phyloP scores from a whole-genome alignment of 495 filamentous ascomycete genomes.

The Podospora bellae-mahoneyi region DNA sequence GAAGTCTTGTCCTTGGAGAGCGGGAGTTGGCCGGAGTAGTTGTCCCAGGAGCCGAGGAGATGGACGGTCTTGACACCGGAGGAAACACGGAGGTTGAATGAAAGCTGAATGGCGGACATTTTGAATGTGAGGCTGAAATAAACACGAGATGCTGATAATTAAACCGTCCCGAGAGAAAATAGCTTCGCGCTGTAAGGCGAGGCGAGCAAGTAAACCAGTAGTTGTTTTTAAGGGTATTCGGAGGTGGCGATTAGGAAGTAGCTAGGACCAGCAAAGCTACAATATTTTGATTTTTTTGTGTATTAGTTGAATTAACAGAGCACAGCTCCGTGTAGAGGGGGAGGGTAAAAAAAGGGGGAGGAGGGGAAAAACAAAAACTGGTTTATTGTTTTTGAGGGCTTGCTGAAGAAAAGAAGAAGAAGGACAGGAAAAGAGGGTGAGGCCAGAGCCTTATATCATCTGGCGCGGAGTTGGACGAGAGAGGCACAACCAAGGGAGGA shows the following conservation, averaged over 20 bases:
- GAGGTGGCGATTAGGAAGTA: conserved; percentile 31
- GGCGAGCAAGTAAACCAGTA: conserved; percentile 60
- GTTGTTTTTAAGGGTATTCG: conserved; percentile 37
- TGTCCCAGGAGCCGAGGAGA: conserved; percentile 96
- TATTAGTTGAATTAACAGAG: conserved; percentile 43
- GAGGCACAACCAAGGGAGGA: conserved; percentile 3
- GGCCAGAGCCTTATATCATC: conserved; percentile 48
- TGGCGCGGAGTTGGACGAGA: not conserved
- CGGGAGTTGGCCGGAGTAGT: conserved; percentile 88
- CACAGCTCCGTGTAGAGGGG: conserved; percentile 53
- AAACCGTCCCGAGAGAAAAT: conserved; percentile 30
- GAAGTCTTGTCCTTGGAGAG: conserved; percentile 78
- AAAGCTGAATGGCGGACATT: conserved; percentile 82
- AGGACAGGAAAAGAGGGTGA: conserved; percentile 36
- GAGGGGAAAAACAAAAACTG: conserved; percentile 52
- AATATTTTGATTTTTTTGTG: conserved; percentile 38
- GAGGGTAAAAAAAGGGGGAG: conserved; percentile 49
- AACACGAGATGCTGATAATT: conserved; percentile 33
- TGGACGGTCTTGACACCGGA: conserved; percentile 97
- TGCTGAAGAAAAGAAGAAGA: conserved; percentile 66
- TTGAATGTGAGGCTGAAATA: conserved; percentile 39
- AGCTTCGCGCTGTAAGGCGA: conserved; percentile 31
- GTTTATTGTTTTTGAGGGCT: conserved; percentile 66
- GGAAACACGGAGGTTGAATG: conserved; percentile 91
- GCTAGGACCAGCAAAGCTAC: conserved; percentile 49